Evolutionary conservation across 1,139 yeast genomes (phyloP), one percentile per base, ranked within the genome.

Genomic region (Candida pseudoviswanathii): DNA sequence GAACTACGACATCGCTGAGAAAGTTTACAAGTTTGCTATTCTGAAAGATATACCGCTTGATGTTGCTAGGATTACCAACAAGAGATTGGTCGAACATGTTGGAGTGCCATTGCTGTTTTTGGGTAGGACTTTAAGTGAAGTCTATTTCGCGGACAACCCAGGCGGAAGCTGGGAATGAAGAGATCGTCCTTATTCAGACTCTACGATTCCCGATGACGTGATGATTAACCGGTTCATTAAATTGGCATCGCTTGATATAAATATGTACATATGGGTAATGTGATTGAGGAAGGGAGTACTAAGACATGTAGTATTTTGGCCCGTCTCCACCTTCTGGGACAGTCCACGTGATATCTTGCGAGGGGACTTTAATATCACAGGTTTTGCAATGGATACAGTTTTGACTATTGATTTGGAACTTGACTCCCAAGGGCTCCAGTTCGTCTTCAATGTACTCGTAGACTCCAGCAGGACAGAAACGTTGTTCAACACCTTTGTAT

Each of bases 291-390:
- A 16, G 16, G 16, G 2, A 16, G 16, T 16, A 37, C 29, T 64
- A 86, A 2, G 91, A 82, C 86, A 86, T 82, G 65, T 82, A 85
- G 67, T 92, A 92, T 67, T 92, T 94, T 52, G 99, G 99, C 7
- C 99, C 99, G 64, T 87, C 98, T 37, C 98, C 97, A 54, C 99
- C 98, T 71, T 94, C 98, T 3, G 99, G 99, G 11, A 90, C 96
- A 6, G 85, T 81, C 99, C 99, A 94, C 63, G 82, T 80, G 55
- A 94, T 94, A 64, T 92, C 97, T 70, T 92, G 97, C 0, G 90
- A 78, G 7, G 99, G 99, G 11, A 87, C 95, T 70, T 94, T 94
- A 66, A 94, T 94, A 69, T 94, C 99, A 74, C 99, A 94, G 1
- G 98, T 92, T 71, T 94, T 94, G 73, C 99, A 94, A 68, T 94